A percentile compares a stretch with the other conserved stretches of the same genome.
Conservation (phyloP, 441 rosid species). For the Erysimum cheiri region DNA sequence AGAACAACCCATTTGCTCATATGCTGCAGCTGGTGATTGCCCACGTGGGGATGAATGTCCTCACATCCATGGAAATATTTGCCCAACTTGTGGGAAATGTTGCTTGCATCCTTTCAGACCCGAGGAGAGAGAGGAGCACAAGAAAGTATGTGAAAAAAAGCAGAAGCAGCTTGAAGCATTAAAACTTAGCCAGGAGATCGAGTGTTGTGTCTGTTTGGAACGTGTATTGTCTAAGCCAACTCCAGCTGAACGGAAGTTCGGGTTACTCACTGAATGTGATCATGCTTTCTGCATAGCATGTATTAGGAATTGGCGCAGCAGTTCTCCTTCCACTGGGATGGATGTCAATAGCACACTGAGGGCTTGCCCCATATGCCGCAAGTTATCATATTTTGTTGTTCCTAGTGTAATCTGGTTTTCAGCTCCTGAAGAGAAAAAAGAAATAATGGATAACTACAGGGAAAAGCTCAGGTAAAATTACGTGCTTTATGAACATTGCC, state of each 20-base stretch:
- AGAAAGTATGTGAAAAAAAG: conserved; percentile 50
- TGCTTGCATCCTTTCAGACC: conserved; percentile 95
- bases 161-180: conserved; percentile 45
- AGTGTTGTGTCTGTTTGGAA: conserved; percentile 60
- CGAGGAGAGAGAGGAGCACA: conserved; percentile 82
- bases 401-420: conserved; percentile 89
- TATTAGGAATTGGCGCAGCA: conserved; percentile 96
- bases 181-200: conserved; percentile 45
- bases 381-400: conserved; percentile 64
- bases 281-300: conserved; percentile 97
- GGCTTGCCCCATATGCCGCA: conserved; percentile 95
- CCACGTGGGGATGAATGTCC: conserved; percentile 90
- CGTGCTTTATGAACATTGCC: conserved; percentile 16
- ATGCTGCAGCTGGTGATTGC: conserved; percentile 91
- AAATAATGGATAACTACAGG: conserved; percentile 83
- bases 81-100: conserved; percentile 84
- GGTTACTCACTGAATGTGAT: conserved; percentile 92
- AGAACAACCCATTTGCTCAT: conserved; percentile 80
- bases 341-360: conserved; percentile 81
- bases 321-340: conserved; percentile 88
- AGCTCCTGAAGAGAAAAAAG: conserved; percentile 84
- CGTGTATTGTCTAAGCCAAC: conserved; percentile 86
- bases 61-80: conserved; percentile 84
- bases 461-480: conserved; percentile 74
- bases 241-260: conserved; percentile 92